Evolutionary conservation across 139 green algal genomes (phyloP).

Genomic region (Yamagishiella unicocca): DNA sequence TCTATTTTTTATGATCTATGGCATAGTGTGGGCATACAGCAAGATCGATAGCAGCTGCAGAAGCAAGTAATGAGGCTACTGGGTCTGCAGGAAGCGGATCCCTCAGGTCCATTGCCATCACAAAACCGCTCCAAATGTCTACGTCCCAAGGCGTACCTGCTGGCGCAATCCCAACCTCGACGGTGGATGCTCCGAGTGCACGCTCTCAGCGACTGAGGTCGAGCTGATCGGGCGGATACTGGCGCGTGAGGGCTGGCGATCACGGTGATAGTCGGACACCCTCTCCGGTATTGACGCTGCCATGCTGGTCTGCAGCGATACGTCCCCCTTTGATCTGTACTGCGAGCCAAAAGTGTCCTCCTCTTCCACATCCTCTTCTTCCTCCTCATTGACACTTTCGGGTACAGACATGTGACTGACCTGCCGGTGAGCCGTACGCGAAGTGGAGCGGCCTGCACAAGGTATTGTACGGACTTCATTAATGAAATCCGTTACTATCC

Average conservation of each 20-base stretch:
- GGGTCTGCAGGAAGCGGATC: too few species aligned
- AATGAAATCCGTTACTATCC: too few species aligned
- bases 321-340: neutral
- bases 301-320: neutral
- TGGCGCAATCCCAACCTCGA: neutral
- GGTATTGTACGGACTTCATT: too few species aligned
- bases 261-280: neutral
- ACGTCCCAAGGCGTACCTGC: conserved; percentile 13
- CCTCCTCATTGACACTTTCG: conserved; percentile 7
- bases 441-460: conserved; percentile 12
- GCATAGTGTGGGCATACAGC: too few species aligned
- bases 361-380: neutral
- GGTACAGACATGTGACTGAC: conserved; percentile 4
- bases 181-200: neutral
- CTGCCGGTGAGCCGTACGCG: neutral
- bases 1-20: neutral
- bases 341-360: neutral
- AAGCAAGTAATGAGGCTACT: too few species aligned
- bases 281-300: neutral
- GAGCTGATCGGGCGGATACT: conserved; percentile 1
- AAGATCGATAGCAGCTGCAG: too few species aligned
- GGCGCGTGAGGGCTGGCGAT: neutral
- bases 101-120: too few species aligned
- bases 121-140: too few species aligned
- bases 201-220: neutral